Evolutionary conservation across 257 asterid genomes (phyloP).

Genomic region (Capsicum baccatum): DNA sequence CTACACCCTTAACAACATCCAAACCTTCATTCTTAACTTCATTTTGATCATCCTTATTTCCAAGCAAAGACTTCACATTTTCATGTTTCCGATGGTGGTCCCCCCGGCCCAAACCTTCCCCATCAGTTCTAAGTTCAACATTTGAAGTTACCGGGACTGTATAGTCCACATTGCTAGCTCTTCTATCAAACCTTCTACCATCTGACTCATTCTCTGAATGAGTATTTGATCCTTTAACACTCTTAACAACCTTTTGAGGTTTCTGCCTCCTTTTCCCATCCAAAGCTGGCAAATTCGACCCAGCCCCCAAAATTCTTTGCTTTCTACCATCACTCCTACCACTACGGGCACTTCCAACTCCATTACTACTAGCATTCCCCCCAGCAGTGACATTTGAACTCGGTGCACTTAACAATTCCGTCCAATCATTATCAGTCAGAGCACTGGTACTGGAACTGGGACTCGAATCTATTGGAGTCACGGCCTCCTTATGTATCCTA

Average conservation of each 20-base stretch:
- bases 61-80: slow-evolving; percentile 35
- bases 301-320: slow-evolving; percentile 49
- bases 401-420: slow-evolving; percentile 81
- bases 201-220: slow-evolving; percentile 52
- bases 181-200: slow-evolving; percentile 49
- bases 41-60: slow-evolving; percentile 35
- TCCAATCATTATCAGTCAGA: slow-evolving; percentile 89
- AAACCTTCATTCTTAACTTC: slow-evolving; percentile 42
- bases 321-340: slow-evolving; percentile 56
- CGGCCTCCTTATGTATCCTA: slow-evolving; percentile 50
- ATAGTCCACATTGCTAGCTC: slow-evolving; percentile 48
- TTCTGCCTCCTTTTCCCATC: slow-evolving; percentile 48
- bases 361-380: slow-evolving; percentile 47
- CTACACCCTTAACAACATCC: slow-evolving; percentile 47
- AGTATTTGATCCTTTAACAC: slow-evolving; percentile 51
- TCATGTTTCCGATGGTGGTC: slow-evolving; percentile 43
- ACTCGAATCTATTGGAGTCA: slow-evolving; percentile 40
- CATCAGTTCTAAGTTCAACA: slow-evolving; percentile 50
- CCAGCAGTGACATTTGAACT: slow-evolving; percentile 49
- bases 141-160: slow-evolving; percentile 52
- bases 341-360: slow-evolving; percentile 45
- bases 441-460: slow-evolving; percentile 46
- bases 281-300: slow-evolving; percentile 48
- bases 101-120: slow-evolving; percentile 38
- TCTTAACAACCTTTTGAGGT: slow-evolving; percentile 52